Evolutionary conservation across 2,329 filamentous ascomycete genomes (phyloP).

Genomic region (Stemphylium lycopersici): DNA sequence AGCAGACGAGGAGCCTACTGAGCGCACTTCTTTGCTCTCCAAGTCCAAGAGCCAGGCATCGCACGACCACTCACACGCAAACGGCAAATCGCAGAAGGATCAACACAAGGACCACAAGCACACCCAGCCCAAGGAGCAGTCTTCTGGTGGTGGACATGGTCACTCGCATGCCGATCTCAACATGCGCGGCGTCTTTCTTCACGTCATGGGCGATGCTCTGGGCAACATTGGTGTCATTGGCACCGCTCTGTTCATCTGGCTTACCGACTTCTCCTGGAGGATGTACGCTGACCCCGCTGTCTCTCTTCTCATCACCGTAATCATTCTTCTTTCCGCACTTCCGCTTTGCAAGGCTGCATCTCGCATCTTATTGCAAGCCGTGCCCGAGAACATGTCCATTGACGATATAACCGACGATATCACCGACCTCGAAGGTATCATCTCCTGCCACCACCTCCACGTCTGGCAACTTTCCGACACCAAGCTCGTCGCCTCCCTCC

Average conservation of each 20-base stretch:
- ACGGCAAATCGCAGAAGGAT: constrained; percentile 30
- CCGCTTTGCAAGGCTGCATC: constrained; percentile 80
- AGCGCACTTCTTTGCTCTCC: constrained; percentile 45
- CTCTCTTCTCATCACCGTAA: constrained; percentile 89
- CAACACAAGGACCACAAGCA: constrained; percentile 79
- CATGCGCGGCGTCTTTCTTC: constrained; percentile 78
- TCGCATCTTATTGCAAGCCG: constrained; percentile 91
- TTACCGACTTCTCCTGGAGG: constrained; percentile 79
- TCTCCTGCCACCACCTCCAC: constrained; percentile 93
- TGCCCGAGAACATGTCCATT: constrained; percentile 84
- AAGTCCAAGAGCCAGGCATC: constrained; percentile 37
- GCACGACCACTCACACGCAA: constrained; percentile 14
- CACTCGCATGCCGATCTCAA: constrained; percentile 90
- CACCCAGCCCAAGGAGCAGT: constrained; percentile 70
- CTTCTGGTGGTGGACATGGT: constrained; percentile 66
- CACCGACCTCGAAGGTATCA: constrained; percentile 78
- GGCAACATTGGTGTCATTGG: constrained; percentile 86
- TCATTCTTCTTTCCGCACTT: constrained; percentile 73
- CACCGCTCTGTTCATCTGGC: constrained; percentile 88
- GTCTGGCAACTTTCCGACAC: constrained; percentile 98
- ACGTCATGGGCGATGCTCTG: constrained; percentile 79
- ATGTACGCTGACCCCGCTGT: constrained; percentile 91
- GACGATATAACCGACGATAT: constrained; percentile 94
- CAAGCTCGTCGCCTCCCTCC: constrained; percentile 90
- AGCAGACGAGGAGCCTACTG: constrained; percentile 48